Evolutionary conservation across 2,329 filamentous ascomycete species (phyloP), one percentile per base, ranked within the genome.

Genomic region (Seiridium cupressi): DNA sequence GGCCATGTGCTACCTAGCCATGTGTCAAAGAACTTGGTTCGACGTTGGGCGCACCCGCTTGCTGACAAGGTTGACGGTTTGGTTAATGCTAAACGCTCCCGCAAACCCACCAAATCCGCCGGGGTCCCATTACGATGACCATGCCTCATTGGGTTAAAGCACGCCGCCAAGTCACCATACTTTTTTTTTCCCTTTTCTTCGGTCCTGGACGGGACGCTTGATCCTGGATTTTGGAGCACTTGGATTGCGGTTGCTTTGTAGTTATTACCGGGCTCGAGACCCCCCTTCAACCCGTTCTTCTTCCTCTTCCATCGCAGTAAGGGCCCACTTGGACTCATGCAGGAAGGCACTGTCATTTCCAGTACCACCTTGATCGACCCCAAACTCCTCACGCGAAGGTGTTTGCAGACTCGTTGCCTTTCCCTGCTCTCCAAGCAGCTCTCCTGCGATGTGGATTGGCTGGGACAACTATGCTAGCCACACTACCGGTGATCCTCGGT

Each of bases 1-100:
- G 44, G 13, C 18, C 38, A 32, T 31, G 55, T 58, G 55, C 47
- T 26, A 58, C 55, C 44, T 11, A 38, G 55, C 55, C 55, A 58
- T 58, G 55, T 58, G 55, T 58, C 54, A 57, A 35, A 51, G n/a
- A 35, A 51, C 5, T 35, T 35, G 13, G 46, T 49, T 35, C 49
- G 18, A 51, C n/a, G 5, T 7, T 48, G 46, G 46, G n/a, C 11
- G 46, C 7, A 42, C 8, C 40, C 40, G n/a, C 40, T n/a, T 44
- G 40, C 9, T 44, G 40, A n/a, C 40, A 44, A 44, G 40, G 40
- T 13, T 42, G 38, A 42, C 7, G 13, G 38, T 8, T 42, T 42
- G 38, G 38, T 7, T 7, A 13, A 8, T 42, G 38, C 38, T 42
- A 7, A 7, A 7, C 38, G 38, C 7, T 13, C 13, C 38, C 38